Evolutionary conservation across 345 rosid species (phyloP).

Genomic region (Citrus maxima): DNA sequence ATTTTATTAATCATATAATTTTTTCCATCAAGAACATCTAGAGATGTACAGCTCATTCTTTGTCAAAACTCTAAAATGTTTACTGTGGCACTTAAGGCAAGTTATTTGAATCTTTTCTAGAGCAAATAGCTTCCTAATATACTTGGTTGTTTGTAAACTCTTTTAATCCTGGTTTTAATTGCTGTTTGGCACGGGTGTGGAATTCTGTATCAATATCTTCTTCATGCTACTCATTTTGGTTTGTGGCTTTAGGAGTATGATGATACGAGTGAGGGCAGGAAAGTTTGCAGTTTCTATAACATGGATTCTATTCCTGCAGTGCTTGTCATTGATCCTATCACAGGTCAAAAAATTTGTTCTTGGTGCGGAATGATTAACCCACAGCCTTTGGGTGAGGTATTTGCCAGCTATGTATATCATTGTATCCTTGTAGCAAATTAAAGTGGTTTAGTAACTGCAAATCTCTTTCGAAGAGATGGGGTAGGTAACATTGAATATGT

Average conservation of each 20-base stretch:
- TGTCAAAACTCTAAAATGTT: background rate
- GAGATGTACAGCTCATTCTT: background rate
- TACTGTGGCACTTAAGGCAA: background rate
- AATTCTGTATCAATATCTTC: background rate
- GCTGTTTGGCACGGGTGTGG: background rate
- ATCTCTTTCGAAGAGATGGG: background rate
- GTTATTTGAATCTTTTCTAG: background rate
- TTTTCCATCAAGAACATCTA: background rate
- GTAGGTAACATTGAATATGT: background rate
- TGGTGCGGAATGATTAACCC: conserved; percentile 95
- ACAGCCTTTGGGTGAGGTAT: conserved; percentile 79
- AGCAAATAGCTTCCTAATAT: background rate
- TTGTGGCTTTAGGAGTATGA: conserved; percentile 59
- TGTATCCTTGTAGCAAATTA: background rate
- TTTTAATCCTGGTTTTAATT: background rate
- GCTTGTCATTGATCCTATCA: conserved; percentile 90
- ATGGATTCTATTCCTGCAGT: conserved; percentile 83
- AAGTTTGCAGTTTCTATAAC: conserved; percentile 85
- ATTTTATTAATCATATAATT: no score
- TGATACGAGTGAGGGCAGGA: conserved; percentile 86
- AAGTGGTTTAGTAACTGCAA: background rate
- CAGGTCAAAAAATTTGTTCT: conserved; percentile 84
- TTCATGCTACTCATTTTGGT: background rate
- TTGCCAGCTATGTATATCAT: background rate
- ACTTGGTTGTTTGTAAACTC: background rate